Evolutionary conservation across 441 rosid genomes (phyloP).

Genomic region (Hura crepitans): DNA sequence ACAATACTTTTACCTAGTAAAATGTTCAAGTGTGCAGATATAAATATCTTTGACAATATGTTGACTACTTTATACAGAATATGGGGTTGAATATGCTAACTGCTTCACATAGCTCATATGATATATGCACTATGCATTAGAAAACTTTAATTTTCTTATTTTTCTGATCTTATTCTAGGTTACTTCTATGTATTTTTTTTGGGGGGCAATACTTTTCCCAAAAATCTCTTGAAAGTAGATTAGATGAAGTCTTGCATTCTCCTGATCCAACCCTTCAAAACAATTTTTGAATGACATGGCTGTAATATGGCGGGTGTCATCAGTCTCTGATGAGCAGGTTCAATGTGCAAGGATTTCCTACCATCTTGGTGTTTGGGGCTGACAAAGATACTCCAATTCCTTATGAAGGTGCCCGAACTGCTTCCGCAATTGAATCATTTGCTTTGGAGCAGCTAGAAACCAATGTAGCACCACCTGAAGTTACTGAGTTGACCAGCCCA

Average conservation of each 20-base stretch:
- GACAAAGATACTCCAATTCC: slow-evolving; percentile 82
- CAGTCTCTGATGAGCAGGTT: slow-evolving; percentile 97
- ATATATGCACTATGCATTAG: background rate
- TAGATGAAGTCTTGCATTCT: slow-evolving; percentile 1
- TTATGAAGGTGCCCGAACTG: slow-evolving; percentile 92
- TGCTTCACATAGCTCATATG: background rate
- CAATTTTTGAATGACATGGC: slow-evolving; percentile 17
- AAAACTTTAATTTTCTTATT: background rate
- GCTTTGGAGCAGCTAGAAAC: slow-evolving; percentile 80
- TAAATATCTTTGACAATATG: background rate
- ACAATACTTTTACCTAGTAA: background rate
- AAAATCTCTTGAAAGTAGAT: background rate
- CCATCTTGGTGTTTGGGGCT: slow-evolving; percentile 86
- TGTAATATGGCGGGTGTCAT: slow-evolving; percentile 27
- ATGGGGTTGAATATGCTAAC: slow-evolving; percentile 1
- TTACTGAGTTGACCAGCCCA: slow-evolving; percentile 71
- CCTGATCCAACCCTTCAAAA: background rate
- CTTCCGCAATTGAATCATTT: slow-evolving; percentile 86
- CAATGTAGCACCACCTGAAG: slow-evolving; percentile 86
- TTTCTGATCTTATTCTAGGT: background rate
- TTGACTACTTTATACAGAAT: background rate
- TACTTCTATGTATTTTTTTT: background rate
- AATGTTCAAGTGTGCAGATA: background rate
- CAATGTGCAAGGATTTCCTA: slow-evolving; percentile 98
- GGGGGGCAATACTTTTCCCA: background rate